Base-by-base conservation (phyloP, 306 rosid species). In the Castanea mollissima region DNA sequence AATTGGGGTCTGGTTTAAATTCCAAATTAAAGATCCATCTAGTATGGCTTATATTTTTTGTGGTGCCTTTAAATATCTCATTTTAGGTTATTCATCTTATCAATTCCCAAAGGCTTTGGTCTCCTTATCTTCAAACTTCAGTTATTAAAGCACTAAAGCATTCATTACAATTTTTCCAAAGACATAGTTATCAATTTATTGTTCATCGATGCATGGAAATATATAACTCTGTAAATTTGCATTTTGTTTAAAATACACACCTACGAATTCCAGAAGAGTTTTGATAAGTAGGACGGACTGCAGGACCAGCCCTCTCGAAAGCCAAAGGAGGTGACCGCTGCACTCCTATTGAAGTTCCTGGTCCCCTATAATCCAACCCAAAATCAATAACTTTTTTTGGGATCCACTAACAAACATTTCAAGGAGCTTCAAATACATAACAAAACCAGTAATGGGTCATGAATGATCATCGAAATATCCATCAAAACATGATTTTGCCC, bases 281-380 rank as follows among this genome's bases (percentile, higher is more conserved):
- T 74, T 63, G 75, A 23, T 74, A 59, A 18, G 49, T 29, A 23
- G 34, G 34, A 74, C 44, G 75, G 51, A 80, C 63, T 12, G 68
- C 78, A 27, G 80, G 68, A 46, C 52, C 80, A 31, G 78, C 27
- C 6, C 34, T 55, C 67, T 69, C 71, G 46, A 62, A 74, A 71
- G 46, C 60, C 74, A 58, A 46, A 27, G 29, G 71, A 2, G 74
- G 68, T 15, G 80, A 74, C 27, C 8, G 75, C 27, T 21, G 83
- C 27, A 56, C 71, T 32, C 67, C 52, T 73, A 71, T 64, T 60
- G 51, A 25, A 58, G 41, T 59, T 69, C 57, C 83, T 16, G 67
- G 78, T 27, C 73, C 78, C 46, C 88, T 81, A 67, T 23, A 41
- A 19, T 78, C 34, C n/a, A 52, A 73, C 69, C 10, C 68, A 76